A percentile compares a stretch with the other conserved stretches of the same genome.
phyloP scores from a whole-genome alignment of 2,329 filamentous ascomycete genomes.

The Corynespora cassiicola region DNA sequence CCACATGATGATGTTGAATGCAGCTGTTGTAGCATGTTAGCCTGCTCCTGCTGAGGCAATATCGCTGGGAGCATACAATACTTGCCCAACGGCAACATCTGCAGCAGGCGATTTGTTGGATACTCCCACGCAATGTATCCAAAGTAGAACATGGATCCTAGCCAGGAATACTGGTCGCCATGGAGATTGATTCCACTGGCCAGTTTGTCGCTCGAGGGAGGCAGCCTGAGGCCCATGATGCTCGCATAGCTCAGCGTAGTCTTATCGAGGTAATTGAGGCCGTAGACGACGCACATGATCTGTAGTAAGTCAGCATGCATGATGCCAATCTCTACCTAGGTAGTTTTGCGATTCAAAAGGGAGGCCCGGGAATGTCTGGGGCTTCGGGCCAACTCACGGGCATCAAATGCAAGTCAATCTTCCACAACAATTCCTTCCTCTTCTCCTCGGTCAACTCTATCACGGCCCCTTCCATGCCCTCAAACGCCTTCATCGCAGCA shows the following conservation, averaged over 20 bases:
- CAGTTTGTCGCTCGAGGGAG: conserved; percentile 33
- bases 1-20: conserved; percentile 70
- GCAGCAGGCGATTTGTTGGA: conserved; percentile 69
- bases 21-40: conserved; percentile 43
- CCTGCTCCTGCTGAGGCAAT: conserved; percentile 1
- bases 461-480: conserved; percentile 55
- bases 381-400: too few species aligned
- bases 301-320: conserved; percentile 24
- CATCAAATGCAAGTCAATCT: conserved; percentile 69
- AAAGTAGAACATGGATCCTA: conserved; percentile 59
- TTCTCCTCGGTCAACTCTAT: conserved; percentile 63
- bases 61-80: conserved; percentile 52
- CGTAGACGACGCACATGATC: conserved; percentile 64
- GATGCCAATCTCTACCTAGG: neutral
- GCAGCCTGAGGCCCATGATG: conserved; percentile 55
- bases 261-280: conserved; percentile 69
- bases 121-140: conserved; percentile 68
- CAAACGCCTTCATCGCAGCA: conserved; percentile 65
- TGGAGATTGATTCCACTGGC: conserved; percentile 52
- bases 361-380: neutral
- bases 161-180: conserved; percentile 61
- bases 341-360: neutral
- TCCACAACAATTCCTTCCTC: conserved; percentile 64
- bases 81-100: conserved; percentile 69
- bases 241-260: conserved; percentile 60